phyloP scores from a whole-genome alignment of 495 filamentous ascomycete species.

The Cenococcum geophilum region DNA sequence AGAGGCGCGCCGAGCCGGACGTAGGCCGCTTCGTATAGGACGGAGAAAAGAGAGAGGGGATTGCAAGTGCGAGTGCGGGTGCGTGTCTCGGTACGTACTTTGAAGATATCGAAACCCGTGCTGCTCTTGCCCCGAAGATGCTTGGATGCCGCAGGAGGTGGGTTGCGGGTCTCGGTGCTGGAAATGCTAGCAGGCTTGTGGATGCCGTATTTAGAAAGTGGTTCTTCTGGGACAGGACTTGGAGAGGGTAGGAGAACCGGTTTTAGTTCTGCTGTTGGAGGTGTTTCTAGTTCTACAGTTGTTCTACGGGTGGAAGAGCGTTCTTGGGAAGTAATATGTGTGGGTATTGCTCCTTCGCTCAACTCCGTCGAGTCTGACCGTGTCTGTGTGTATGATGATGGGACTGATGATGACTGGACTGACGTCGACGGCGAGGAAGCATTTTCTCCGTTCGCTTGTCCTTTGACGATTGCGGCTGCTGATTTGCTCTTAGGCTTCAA shows the following conservation, averaged over 20 bases:
- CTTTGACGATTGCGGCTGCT: not conserved
- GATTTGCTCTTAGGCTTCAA: not conserved
- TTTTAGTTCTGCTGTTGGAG: slow-evolving; percentile 1
- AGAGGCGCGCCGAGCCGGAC: not conserved
- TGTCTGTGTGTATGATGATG: not conserved
- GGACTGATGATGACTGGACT: not conserved
- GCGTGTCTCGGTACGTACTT: slow-evolving; percentile 8
- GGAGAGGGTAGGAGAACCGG: not conserved
- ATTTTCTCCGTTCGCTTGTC: not conserved
- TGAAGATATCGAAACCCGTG: slow-evolving; percentile 26
- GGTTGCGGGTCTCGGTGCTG: not conserved
- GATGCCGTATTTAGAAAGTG: slow-evolving; percentile 11
- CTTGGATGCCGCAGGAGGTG: slow-evolving; percentile 1
- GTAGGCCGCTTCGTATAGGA: slow-evolving; percentile 3
- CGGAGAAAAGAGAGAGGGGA: slow-evolving; percentile 5
- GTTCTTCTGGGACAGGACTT: slow-evolving; percentile 4
- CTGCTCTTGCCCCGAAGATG: slow-evolving; percentile 26
- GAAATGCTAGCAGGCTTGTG: slow-evolving; percentile 10
- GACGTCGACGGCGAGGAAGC: not conserved
- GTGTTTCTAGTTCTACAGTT: not conserved
- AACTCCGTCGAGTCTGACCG: not conserved
- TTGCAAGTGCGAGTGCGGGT: slow-evolving; percentile 12
- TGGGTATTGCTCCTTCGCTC: not conserved
- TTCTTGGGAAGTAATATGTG: not conserved
- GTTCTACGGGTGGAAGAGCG: not conserved